Conservation (phyloP, 176 grass and related monocot genomes). For the Bolboschoenus planiculmis region DNA sequence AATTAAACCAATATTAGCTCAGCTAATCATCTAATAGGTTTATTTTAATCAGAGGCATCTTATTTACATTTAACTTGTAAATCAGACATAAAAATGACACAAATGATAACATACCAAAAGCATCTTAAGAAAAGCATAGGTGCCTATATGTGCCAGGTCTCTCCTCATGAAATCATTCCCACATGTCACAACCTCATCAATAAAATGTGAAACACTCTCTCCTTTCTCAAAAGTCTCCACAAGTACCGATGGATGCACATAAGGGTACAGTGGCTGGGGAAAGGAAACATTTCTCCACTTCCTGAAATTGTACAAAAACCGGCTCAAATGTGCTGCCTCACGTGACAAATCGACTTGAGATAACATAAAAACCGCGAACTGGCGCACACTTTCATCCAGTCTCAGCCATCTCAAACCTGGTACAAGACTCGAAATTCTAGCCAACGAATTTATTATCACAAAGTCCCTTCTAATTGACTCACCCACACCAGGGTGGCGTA, state of each 20-base stretch:
- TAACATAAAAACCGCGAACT: constrained; percentile 95
- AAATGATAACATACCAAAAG: constrained; percentile 56
- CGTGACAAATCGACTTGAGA: constrained; percentile 94
- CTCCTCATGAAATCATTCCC: constrained; percentile 58
- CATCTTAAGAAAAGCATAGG: constrained; percentile 96
- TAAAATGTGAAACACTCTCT: constrained; percentile 81
- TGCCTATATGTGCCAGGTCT: constrained; percentile 80
- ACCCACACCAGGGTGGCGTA: constrained; percentile 89
- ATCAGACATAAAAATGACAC: neutral
- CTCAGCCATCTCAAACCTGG: constrained; percentile 95
- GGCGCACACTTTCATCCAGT: constrained; percentile 87
- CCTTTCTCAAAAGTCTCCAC: constrained; percentile 97
- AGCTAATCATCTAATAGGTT: neutral
- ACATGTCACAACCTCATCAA: constrained; percentile 42
- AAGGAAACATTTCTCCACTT: constrained; percentile 89
- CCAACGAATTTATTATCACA: constrained; percentile 63
- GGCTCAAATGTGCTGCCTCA: constrained; percentile 85
- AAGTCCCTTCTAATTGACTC: constrained; percentile 93
- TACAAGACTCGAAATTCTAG: constrained; percentile 49
- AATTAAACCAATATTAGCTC: neutral
- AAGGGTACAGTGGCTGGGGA: constrained; percentile 84
- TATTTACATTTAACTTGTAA: neutral
- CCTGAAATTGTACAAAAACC: constrained; percentile 93
- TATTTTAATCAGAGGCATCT: neutral
- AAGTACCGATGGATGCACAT: constrained; percentile 95